phyloP scores from a whole-genome alignment of 371 early-diverging fungal genomes.

The Mucor racemosus region DNA sequence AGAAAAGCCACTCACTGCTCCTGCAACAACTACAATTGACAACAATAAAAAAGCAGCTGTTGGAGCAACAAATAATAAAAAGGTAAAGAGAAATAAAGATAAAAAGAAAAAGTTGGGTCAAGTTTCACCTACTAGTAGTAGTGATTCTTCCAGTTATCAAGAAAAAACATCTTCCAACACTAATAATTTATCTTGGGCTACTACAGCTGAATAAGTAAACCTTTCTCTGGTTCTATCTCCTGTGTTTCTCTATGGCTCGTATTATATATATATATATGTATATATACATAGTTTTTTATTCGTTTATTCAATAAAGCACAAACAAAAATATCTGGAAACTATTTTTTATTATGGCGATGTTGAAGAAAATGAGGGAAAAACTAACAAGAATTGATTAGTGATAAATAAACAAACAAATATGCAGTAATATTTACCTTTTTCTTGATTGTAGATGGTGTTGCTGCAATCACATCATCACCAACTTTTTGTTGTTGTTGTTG shows the following conservation, averaged over 20 bases:
- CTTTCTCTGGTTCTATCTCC: background rate
- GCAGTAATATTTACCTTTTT: slow-evolving; percentile 20
- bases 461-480: background rate
- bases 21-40: background rate
- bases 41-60: background rate
- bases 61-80: slow-evolving; percentile 11
- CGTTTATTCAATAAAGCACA: slow-evolving; percentile 3
- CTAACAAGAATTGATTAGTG: background rate
- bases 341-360: slow-evolving; percentile 18
- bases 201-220: background rate
- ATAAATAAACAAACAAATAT: background rate
- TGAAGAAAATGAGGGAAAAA: slow-evolving; percentile 28
- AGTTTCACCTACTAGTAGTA: slow-evolving; percentile 8
- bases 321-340: background rate
- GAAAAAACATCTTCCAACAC: slow-evolving; percentile 5
- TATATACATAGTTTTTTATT: background rate
- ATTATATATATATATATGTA: background rate
- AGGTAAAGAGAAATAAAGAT: slow-evolving; percentile 9
- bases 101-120: slow-evolving; percentile 1
- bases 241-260: background rate
- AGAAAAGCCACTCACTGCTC: background rate
- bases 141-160: slow-evolving; percentile 7
- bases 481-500: background rate
- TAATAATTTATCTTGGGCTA: slow-evolving; percentile 1
- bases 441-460: slow-evolving; percentile 8